These are phyloP conservation scores for Hanseniaspora nectarophila DNA, from an alignment of 805 yeast genomes.

Conservation along the genomic window DNA sequence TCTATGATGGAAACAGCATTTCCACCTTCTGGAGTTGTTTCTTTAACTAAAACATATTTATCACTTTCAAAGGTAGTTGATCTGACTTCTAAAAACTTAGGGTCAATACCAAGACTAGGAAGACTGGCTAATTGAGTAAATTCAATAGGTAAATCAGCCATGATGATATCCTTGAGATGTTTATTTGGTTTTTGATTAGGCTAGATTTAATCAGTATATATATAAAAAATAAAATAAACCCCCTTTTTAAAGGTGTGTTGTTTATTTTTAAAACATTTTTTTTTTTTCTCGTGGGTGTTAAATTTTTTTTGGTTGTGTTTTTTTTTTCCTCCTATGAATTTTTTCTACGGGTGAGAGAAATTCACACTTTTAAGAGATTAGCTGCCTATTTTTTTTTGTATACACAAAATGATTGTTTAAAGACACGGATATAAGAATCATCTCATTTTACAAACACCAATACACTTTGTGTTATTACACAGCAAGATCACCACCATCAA, in stretches of 20 bases:
- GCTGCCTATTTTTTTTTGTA: too few relatives aligned
- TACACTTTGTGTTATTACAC: too few relatives aligned
- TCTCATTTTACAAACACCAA: too few relatives aligned
- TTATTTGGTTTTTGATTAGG: too few relatives aligned
- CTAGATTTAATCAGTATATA: neutral
- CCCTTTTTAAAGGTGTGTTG: neutral
- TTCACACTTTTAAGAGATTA: too few relatives aligned
- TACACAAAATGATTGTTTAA: too few relatives aligned
- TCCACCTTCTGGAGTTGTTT: slow-evolving; percentile 29
- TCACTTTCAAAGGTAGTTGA: slow-evolving; percentile 92
- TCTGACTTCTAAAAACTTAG: slow-evolving; percentile 75
- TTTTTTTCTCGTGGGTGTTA: neutral
- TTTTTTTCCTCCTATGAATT: too few relatives aligned
- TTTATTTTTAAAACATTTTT: neutral
- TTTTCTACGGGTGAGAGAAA: too few relatives aligned
- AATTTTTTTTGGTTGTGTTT: too few relatives aligned
- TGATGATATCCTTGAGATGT: too few relatives aligned
- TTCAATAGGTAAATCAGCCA: slow-evolving; percentile 83
- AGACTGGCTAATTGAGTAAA: slow-evolving; percentile 90
- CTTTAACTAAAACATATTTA: slow-evolving; percentile 73
- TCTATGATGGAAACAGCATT: slow-evolving; percentile 93
- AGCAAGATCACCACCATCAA: too few relatives aligned
- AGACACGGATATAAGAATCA: too few relatives aligned
- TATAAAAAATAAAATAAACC: neutral
- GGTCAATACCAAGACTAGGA: slow-evolving; percentile 74